Percentiles rank a stretch among this genome's conserved stretches.
Evolutionary conservation across 331 rosid species (phyloP).

Genomic region (Spiraea crenata): DNA sequence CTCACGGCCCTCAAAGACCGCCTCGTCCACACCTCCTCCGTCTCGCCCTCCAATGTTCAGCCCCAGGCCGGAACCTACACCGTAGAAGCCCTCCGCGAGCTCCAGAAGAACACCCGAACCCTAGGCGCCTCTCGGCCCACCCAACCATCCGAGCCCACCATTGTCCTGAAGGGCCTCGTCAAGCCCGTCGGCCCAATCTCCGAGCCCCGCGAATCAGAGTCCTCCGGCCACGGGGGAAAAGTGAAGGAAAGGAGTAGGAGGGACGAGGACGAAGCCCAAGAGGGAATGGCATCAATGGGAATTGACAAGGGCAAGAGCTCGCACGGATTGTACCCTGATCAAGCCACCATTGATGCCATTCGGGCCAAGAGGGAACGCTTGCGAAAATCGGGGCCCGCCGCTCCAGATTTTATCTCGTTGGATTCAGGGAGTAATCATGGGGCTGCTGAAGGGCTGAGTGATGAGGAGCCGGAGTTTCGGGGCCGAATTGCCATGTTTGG

Average conservation of each 20-base stretch:
- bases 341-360: slow-evolving; percentile 67
- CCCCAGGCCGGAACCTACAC: slow-evolving; percentile 96
- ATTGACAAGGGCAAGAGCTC: slow-evolving; percentile 43
- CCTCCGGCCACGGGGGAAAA: slow-evolving; percentile 39
- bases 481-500: slow-evolving; percentile 83
- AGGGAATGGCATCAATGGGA: slow-evolving; percentile 50
- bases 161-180: slow-evolving; percentile 62
- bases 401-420: slow-evolving; percentile 71
- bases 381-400: slow-evolving; percentile 66
- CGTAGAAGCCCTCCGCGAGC: slow-evolving; percentile 82
- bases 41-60: slow-evolving; percentile 67
- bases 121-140: slow-evolving; percentile 55
- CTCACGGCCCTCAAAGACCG: slow-evolving; percentile 65
- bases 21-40: slow-evolving; percentile 42
- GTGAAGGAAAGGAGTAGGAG: slow-evolving; percentile 29
- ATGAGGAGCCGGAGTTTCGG: slow-evolving; percentile 81
- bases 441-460: slow-evolving; percentile 84
- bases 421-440: slow-evolving; percentile 92
- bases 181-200: slow-evolving; percentile 40
- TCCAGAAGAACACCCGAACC: slow-evolving; percentile 92
- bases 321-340: slow-evolving; percentile 58
- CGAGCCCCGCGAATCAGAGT: slow-evolving; percentile 31
- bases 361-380: slow-evolving; percentile 76
- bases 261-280: slow-evolving; percentile 37
- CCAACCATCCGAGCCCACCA: slow-evolving; percentile 48